A percentile compares a stretch with the other conserved stretches of the same genome.
These are phyloP conservation scores for Nicotiana tabacum DNA, from an alignment of 257 asterid genomes.

Conservation along the genomic window DNA sequence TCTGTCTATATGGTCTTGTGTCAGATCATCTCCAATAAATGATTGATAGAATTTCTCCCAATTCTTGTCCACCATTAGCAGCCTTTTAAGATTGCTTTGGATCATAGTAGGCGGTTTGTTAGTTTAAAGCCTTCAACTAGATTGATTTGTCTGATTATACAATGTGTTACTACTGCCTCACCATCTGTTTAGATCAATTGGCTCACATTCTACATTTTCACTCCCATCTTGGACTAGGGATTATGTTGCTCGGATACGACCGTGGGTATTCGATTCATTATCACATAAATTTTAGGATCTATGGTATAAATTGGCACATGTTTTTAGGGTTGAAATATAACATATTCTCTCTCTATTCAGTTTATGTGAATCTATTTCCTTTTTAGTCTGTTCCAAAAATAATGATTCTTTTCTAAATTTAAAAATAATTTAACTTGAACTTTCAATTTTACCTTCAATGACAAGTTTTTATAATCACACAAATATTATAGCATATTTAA, in stretches of 20 bases:
- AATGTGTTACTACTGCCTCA: neutral
- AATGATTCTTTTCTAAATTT: too few relatives aligned
- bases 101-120: neutral
- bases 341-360: too few relatives aligned
- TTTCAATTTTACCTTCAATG: too few relatives aligned
- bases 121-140: neutral
- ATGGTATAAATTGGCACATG: too few relatives aligned
- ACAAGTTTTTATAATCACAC: too few relatives aligned
- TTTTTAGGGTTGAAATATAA: too few relatives aligned
- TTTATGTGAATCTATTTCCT: too few relatives aligned
- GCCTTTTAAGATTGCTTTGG: neutral
- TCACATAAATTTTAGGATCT: too few relatives aligned
- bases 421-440: too few relatives aligned
- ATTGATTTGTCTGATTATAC: neutral
- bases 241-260: neutral
- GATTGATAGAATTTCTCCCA: neutral
- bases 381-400: too few relatives aligned
- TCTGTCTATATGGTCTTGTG: neutral
- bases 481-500: too few relatives aligned
- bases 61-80: neutral
- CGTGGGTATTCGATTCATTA: neutral
- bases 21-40: neutral
- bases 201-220: neutral
- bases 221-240: too few relatives aligned
- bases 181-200: neutral